Base-by-base conservation (phyloP, 352 stramenopile species). In the Phytophthora lateralis region DNA sequence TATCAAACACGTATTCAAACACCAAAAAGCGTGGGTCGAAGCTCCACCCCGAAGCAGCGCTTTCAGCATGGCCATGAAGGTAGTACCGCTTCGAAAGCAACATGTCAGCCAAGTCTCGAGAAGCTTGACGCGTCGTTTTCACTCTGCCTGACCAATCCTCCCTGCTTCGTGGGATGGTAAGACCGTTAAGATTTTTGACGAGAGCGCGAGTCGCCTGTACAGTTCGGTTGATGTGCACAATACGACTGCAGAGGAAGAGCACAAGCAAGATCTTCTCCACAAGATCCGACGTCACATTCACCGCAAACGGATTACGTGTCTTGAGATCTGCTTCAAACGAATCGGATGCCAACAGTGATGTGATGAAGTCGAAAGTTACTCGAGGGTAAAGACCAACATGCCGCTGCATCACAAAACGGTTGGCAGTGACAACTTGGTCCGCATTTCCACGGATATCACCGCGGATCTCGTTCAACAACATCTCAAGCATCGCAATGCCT, bases 1-100 rank as follows among this genome's bases (percentile, higher is more conserved):
- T 82, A 18, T 98, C 97, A 69, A 99, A 99, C 1, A 98, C 98
- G 63, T 99, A 99, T 75, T 99, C 98, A 80, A 99, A 99, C 6
- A 99, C 93, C 43, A 99, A 78, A 59, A 99, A 99, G 3, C 97
- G 85, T 26, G 98, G 97, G 63, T 99, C 97, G 66, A 99, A 98
- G 18, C 76, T 69, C 65, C 96, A 98, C 6, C 18, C 51, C 34
- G 75, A 48, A 5, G 30, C 41, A n/a, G 15, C 44, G 74, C 46
- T 5, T 32, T 42, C 18, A 52, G 27, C 32, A 29, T 14, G 18
- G 15, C 17, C 44, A 20, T 68, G 64, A 4, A 95, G 57, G 44
- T 92, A 96, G 56, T 95, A 79, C 6, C 86, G 80, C 44, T 90
- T 92, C 10, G 85, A 88, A 20, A 91, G 34, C 47, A 97, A 52